phyloP scores from a whole-genome alignment of 768 basidiomycete genomes.

The Pleurotus salmoneostramineus region DNA sequence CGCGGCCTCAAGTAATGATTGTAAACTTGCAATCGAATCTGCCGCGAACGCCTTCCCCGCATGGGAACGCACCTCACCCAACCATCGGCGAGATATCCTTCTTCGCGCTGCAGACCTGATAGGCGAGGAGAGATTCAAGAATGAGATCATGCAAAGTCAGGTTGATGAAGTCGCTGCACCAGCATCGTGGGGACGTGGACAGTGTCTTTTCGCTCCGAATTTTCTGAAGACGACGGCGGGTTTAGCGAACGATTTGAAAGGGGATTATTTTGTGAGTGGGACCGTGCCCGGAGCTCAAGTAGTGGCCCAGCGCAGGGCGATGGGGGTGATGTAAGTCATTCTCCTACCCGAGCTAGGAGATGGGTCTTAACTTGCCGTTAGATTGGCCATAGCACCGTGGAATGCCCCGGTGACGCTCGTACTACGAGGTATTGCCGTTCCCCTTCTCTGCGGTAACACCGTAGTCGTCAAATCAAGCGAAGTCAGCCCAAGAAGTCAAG shows the following conservation, averaged over 20 bases:
- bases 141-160: slow-evolving; percentile 25
- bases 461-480: slow-evolving; percentile 52
- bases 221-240: slow-evolving; percentile 28
- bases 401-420: slow-evolving; percentile 46
- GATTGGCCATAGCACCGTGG: slow-evolving; percentile 54
- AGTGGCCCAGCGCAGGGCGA: slow-evolving; percentile 40
- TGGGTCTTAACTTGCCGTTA: slow-evolving; percentile 13
- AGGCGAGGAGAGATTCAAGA: slow-evolving; percentile 35
- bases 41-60: slow-evolving; percentile 41
- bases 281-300: slow-evolving; percentile 39
- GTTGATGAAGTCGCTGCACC: slow-evolving; percentile 37
- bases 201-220: slow-evolving; percentile 18
- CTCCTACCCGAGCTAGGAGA: not conserved
- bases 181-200: slow-evolving; percentile 16
- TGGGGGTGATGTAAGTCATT: slow-evolving; percentile 47
- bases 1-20: slow-evolving; percentile 42
- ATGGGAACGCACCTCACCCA: slow-evolving; percentile 38
- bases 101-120: slow-evolving; percentile 45
- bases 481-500: slow-evolving; percentile 41
- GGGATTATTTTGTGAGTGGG: slow-evolving; percentile 38
- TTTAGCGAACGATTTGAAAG: slow-evolving; percentile 32
- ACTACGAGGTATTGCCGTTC: slow-evolving; percentile 38
- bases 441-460: slow-evolving; percentile 54
- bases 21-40: slow-evolving; percentile 38
- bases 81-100: slow-evolving; percentile 38